A percentile compares a stretch with the other conserved stretches of the same genome.
Evolutionary conservation across 176 grass and related monocot genomes (phyloP).

Genomic region (Aegilops umbellulata): DNA sequence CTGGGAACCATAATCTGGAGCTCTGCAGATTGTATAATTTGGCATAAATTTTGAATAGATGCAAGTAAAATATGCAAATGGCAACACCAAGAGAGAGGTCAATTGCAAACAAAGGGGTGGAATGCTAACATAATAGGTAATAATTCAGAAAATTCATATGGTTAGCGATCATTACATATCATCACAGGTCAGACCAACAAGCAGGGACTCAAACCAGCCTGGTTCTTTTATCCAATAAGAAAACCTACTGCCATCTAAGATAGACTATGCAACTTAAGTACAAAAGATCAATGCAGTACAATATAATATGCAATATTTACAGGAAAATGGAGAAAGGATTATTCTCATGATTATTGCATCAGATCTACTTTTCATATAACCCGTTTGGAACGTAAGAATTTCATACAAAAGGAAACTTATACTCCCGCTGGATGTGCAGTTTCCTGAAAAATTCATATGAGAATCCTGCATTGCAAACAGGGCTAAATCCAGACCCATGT

Average conservation of each 20-base stretch:
- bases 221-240: constrained; percentile 2
- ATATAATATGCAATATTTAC: neutral
- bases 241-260: neutral
- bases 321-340: neutral
- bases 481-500: neutral
- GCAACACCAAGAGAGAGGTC: neutral
- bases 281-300: neutral
- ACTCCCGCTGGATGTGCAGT: neutral
- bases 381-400: neutral
- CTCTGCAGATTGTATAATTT: constrained; percentile 52
- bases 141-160: neutral
- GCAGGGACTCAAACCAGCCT: constrained; percentile 4
- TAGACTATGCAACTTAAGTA: neutral
- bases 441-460: neutral
- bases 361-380: neutral
- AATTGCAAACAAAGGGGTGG: neutral
- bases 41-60: constrained; percentile 3
- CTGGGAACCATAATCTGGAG: constrained; percentile 77
- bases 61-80: constrained; percentile 6
- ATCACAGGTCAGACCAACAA: neutral
- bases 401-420: neutral
- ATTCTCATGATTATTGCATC: constrained; percentile 8
- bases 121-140: neutral
- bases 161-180: neutral
- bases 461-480: neutral